phyloP scores from a whole-genome alignment of 2,329 filamentous ascomycete species.

The Eurotiales sp. region DNA sequence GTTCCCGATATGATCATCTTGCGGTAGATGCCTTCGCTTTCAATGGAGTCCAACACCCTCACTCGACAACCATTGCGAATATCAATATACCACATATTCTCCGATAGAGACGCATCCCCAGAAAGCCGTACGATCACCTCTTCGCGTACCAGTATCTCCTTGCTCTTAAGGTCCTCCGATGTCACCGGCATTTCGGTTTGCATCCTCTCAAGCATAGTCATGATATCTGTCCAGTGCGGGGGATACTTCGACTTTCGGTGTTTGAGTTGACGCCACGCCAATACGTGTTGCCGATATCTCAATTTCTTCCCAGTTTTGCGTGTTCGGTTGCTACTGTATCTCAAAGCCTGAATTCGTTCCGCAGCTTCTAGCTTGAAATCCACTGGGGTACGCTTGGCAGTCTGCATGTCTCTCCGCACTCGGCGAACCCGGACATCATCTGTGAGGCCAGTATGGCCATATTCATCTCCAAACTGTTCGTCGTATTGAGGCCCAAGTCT shows the following conservation, averaged over 20 bases:
- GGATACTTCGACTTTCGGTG: constrained; percentile 1
- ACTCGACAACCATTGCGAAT: constrained; percentile 36
- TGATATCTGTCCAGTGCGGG: constrained; percentile 25
- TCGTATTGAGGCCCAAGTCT: too few relatives aligned
- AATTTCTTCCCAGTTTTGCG: too few relatives aligned
- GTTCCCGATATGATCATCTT: constrained; percentile 35
- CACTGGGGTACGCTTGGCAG: background rate
- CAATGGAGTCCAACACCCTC: constrained; percentile 29
- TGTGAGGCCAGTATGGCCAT: background rate
- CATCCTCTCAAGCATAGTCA: constrained; percentile 24
- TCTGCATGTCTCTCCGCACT: background rate
- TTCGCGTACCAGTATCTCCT: constrained; percentile 32
- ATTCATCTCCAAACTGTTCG: background rate
- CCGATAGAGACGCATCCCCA: constrained; percentile 28
- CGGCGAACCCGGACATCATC: background rate
- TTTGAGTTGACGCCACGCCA: constrained; percentile 3
- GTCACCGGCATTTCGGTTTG: constrained; percentile 18
- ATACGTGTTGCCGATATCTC: constrained; percentile 21
- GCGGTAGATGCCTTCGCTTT: constrained; percentile 30
- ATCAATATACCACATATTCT: constrained; percentile 36
- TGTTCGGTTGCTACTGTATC: too few relatives aligned
- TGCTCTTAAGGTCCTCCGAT: constrained; percentile 18
- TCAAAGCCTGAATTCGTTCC: constrained; percentile 1
- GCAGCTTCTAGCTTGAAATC: background rate
- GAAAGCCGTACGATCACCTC: constrained; percentile 31